These are phyloP conservation scores for Diaporthe ampelina DNA, from an alignment of 2,329 filamentous ascomycete species.

Conservation along the genomic window DNA sequence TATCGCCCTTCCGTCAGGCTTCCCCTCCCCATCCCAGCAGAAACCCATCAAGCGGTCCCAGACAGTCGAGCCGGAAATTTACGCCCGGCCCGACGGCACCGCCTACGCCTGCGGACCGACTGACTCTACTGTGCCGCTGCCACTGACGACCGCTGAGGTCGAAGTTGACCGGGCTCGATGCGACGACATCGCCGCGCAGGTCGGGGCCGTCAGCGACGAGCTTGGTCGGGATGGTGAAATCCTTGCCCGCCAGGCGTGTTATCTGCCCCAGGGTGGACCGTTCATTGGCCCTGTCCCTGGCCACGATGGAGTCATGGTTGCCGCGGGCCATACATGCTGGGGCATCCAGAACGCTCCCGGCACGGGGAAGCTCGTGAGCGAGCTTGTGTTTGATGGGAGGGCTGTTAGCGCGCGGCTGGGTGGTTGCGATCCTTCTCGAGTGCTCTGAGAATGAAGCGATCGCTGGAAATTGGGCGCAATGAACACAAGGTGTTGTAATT, in stretches of 20 bases:
- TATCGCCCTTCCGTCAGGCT: constrained; percentile 72
- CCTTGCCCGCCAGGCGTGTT: constrained; percentile 79
- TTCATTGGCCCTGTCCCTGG: constrained; percentile 75
- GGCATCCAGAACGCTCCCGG: constrained; percentile 85
- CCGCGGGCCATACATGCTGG: constrained; percentile 85
- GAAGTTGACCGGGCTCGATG: constrained; percentile 74
- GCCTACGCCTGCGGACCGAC: constrained; percentile 81
- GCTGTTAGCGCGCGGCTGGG: constrained; percentile 68
- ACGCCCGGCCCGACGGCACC: constrained; percentile 80
- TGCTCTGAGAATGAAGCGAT: constrained; percentile 44
- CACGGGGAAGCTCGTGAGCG: constrained; percentile 76
- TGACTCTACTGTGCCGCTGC: constrained; percentile 74
- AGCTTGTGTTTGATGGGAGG: constrained; percentile 73
- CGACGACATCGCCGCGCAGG: constrained; percentile 77
- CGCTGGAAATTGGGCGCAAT: too few relatives aligned
- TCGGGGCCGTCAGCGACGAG: constrained; percentile 66
- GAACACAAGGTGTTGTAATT: too few relatives aligned
- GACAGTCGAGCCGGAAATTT: constrained; percentile 80
- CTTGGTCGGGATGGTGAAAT: constrained; percentile 70
- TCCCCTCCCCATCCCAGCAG: constrained; percentile 52
- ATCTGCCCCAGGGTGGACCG: constrained; percentile 79
- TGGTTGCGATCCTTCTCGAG: constrained; percentile 67
- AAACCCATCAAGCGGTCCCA: constrained; percentile 48
- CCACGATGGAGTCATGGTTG: constrained; percentile 75
- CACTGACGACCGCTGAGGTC: constrained; percentile 72